Conservation (phyloP, 2,329 filamentous ascomycete genomes). For the Colletotrichum lindemuthianum region DNA sequence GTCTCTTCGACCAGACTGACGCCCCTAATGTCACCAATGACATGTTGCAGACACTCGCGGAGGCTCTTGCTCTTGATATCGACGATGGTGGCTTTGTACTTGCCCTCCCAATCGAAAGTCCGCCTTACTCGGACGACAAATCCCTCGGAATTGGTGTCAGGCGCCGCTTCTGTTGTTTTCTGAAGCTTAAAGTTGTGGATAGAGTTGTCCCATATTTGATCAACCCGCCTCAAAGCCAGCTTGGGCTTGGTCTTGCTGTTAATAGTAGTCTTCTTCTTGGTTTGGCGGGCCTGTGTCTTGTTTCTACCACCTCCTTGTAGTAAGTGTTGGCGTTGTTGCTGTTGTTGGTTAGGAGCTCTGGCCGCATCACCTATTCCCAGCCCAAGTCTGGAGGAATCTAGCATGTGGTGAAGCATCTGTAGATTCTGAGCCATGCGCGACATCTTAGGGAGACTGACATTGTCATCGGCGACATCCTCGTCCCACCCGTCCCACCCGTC, state of each 20-base stretch:
- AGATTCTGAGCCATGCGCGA: too few relatives aligned
- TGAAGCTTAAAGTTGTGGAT: constrained; percentile 65
- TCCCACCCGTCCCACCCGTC: too few relatives aligned
- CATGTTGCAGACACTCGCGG: constrained; percentile 73
- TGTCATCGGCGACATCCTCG: not conserved
- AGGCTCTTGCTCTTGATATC: constrained; percentile 88
- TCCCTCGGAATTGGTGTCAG: constrained; percentile 73
- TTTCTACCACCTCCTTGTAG: too few relatives aligned
- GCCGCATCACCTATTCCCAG: too few relatives aligned
- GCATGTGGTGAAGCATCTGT: too few relatives aligned
- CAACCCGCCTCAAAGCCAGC: constrained; percentile 61
- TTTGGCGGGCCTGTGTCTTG: not conserved
- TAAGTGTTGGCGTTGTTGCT: too few relatives aligned
- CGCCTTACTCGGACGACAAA: constrained; percentile 86
- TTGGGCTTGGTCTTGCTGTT: not conserved
- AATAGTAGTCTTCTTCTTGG: not conserved
- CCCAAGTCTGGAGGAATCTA: too few relatives aligned
- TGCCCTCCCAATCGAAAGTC: constrained; percentile 86
- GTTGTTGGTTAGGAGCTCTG: too few relatives aligned
- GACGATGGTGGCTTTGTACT: constrained; percentile 76
- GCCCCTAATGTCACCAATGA: constrained; percentile 81
- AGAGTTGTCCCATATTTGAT: constrained; percentile 63
- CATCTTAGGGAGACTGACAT: constrained; percentile 1
- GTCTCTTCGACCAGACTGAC: constrained; percentile 84
- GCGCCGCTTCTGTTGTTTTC: constrained; percentile 58